Evolutionary conservation across 305 asterid genomes (phyloP).

Genomic region (Fraxinus platypoda): DNA sequence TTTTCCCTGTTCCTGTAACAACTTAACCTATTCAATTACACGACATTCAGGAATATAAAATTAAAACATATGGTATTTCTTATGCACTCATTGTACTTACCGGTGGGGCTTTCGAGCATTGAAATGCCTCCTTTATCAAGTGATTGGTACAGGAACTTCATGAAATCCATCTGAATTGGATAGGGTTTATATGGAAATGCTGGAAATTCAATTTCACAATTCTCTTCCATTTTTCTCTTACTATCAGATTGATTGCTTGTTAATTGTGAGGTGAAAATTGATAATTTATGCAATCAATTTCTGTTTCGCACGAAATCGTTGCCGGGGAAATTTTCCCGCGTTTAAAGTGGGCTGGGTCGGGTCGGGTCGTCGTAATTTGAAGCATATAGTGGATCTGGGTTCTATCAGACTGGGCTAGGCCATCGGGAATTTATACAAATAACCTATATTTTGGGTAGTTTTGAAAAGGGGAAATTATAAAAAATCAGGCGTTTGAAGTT

Average conservation of each 20-base stretch:
- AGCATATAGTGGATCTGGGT: neutral
- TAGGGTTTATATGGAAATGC: slow-evolving; percentile 88
- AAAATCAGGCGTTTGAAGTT: too few relatives aligned
- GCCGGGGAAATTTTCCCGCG: neutral
- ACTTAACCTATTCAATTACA: slow-evolving; percentile 12
- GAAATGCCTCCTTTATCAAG: slow-evolving; percentile 87
- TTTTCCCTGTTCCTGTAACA: slow-evolving; percentile 89
- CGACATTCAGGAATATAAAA: neutral
- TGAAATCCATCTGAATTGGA: slow-evolving; percentile 92
- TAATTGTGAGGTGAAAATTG: neutral
- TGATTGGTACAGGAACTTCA: slow-evolving; percentile 82
- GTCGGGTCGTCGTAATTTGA: neutral
- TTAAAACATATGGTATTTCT: neutral
- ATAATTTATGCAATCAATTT: neutral
- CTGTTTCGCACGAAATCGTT: neutral
- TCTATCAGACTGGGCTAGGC: neutral
- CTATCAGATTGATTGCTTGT: neutral
- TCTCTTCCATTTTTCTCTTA: slow-evolving; percentile 31
- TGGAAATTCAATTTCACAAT: slow-evolving; percentile 54
- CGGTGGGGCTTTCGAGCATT: slow-evolving; percentile 99
- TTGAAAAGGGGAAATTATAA: too few relatives aligned
- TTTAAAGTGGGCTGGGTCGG: neutral
- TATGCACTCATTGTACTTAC: slow-evolving; percentile 26
- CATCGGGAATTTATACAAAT: neutral
- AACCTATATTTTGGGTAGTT: too few relatives aligned